phyloP scores from a whole-genome alignment of 352 stramenopile genomes.

The Halophytophthora batemanensis region DNA sequence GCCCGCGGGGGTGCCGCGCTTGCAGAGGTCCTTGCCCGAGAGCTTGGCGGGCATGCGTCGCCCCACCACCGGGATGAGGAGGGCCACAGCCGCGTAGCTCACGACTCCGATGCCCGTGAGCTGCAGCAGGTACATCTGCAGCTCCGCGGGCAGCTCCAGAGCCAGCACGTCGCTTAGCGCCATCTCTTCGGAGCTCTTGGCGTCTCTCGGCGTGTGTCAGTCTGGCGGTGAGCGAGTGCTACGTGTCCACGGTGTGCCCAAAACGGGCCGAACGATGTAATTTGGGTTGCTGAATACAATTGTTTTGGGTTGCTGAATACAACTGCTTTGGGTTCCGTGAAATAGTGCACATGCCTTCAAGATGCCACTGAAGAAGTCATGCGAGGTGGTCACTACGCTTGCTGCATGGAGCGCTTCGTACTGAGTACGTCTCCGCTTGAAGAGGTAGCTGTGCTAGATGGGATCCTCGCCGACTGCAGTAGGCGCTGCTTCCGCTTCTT shows the following conservation, averaged over 20 bases:
- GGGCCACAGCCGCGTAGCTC: constrained; percentile 55
- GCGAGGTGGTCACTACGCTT: too few relatives aligned
- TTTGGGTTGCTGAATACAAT: too few relatives aligned
- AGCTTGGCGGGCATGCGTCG: constrained; percentile 77
- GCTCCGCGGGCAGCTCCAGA: constrained; percentile 20
- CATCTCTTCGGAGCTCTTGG: constrained; percentile 10
- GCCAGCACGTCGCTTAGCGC: constrained; percentile 17
- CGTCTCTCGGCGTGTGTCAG: constrained; percentile 4
- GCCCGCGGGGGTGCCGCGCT: constrained; percentile 82
- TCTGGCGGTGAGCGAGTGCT: not conserved
- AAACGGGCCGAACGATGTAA: too few relatives aligned
- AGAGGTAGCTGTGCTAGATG: constrained; percentile 4
- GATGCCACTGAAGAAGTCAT: too few relatives aligned
- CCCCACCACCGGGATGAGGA: constrained; percentile 61
- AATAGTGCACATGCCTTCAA: not conserved
- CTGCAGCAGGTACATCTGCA: constrained; percentile 43
- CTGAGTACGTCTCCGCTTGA: too few relatives aligned
- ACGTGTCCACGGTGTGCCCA: too few relatives aligned
- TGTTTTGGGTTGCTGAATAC: too few relatives aligned
- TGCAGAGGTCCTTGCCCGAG: constrained; percentile 92
- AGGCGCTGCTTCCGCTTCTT: constrained; percentile 9
- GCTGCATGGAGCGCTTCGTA: too few relatives aligned
- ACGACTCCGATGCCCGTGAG: constrained; percentile 50
- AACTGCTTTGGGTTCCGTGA: too few relatives aligned
- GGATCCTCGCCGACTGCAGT: constrained; percentile 6